phyloP scores from a whole-genome alignment of 176 grass and related monocot species.

The Musa itinerans region DNA sequence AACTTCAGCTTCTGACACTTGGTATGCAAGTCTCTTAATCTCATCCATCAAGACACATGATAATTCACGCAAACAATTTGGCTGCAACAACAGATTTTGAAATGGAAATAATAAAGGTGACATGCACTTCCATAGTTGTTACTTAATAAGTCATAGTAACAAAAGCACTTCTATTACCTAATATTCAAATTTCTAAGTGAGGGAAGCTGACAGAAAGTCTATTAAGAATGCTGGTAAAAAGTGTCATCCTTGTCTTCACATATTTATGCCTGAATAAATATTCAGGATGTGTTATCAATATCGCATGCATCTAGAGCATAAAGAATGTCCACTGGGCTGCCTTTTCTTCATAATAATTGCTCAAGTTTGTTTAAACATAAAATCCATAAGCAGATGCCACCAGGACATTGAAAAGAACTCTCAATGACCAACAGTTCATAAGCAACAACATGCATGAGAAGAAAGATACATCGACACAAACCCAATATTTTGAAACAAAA shows the following conservation, averaged over 20 bases:
- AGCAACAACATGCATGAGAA: background rate
- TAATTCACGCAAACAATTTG: constrained; percentile 51
- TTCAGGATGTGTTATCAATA: background rate
- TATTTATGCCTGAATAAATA: background rate
- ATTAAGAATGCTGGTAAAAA: background rate
- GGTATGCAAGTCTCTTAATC: constrained; percentile 61
- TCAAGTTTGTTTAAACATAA: background rate
- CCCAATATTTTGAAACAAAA: background rate
- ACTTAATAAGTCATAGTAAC: background rate
- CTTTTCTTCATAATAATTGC: background rate
- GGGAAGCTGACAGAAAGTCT: background rate
- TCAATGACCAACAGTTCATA: background rate
- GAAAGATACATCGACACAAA: background rate
- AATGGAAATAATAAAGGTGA: constrained; percentile 20
- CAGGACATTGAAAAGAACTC: background rate
- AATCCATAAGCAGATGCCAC: background rate
- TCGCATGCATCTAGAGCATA: background rate
- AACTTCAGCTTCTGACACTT: constrained; percentile 80
- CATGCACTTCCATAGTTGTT: constrained; percentile 2
- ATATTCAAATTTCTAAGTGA: background rate
- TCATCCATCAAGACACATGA: constrained; percentile 81
- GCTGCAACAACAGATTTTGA: constrained; percentile 41
- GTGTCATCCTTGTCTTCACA: background rate
- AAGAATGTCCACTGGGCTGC: background rate
- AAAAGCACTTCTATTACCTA: background rate